Base-by-base conservation (phyloP, 2,329 filamentous ascomycete species). In the Cyphellophora europaea region DNA sequence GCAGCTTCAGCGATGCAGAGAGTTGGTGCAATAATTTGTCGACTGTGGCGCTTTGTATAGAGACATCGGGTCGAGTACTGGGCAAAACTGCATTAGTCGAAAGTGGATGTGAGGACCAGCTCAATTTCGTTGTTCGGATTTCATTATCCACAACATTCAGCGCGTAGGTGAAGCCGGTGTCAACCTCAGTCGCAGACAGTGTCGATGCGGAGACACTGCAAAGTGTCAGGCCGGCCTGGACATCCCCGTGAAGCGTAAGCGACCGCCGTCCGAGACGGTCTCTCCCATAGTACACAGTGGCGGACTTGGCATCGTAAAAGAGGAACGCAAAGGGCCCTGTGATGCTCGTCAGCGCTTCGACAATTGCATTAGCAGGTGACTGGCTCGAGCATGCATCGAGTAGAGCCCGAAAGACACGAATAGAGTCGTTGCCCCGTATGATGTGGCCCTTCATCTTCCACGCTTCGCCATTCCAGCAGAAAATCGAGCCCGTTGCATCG, bases 381-480 rank as follows among this genome's bases (percentile, higher is more conserved):
- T 30, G 38, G 19, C 28, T 21, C 13, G 37, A 44, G 19, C 52
- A 45, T 49, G 70, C 65, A 38, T 61, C 50, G 13, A 69, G 51
- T 31, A 94, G 65, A 23, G 72, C 52, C 19, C 66, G 52, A 51
- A 89, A 78, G 12, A 96, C 65, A 5, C 65, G 61, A 49, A 80
- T 70, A 3, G 83, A 83, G 58, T 98, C 91, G 53, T 94, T 95
- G 38, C 77, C 82, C 21, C 50, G 41, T 5, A 94, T 65, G 1
- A 56, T 50, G 6, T 69, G 49, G 19, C 68, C 69, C 6, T 59
- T 61, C 32, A 93, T 69, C 38, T 72, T 79, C 91, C 91, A 98
- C 1, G 87, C 89, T 56, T 98, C 91, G 28, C 91, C 91, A 53
- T 98, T 98, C 91, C 91, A 98, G 68, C 89, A 95, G 2, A 98